These are phyloP conservation scores for Crithidia bombi DNA, from an alignment of 208 protist genomes.

Conservation along the genomic window DNA sequence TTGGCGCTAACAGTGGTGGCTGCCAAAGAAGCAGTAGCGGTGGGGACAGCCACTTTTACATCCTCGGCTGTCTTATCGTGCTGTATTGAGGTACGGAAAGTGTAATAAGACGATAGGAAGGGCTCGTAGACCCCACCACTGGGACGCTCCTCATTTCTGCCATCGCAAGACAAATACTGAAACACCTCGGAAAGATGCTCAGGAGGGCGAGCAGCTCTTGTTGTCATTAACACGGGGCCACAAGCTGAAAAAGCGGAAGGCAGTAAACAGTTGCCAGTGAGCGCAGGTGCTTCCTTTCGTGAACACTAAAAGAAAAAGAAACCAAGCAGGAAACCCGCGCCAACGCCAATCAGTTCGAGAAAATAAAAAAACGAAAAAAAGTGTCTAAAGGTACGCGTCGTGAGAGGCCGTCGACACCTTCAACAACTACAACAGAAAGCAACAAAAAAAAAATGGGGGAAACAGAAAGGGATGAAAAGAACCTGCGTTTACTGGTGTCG, in stretches of 20 bases:
- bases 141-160: not conserved
- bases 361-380: conserved; percentile 25
- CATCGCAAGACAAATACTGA: not conserved
- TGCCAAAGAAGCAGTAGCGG: not conserved
- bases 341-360: not conserved
- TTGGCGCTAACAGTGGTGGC: too few relatives aligned
- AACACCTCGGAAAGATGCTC: conserved; percentile 6
- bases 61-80: not conserved
- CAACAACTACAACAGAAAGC: not conserved
- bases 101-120: not conserved
- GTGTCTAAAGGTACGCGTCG: not conserved
- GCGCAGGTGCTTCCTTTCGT: not conserved
- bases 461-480: conserved; percentile 3
- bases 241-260: not conserved
- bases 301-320: not conserved
- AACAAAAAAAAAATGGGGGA: conserved; percentile 8
- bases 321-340: not conserved
- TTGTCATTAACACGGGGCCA: not conserved
- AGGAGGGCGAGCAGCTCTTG: not conserved
- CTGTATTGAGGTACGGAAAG: not conserved
- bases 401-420: not conserved
- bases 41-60: not conserved
- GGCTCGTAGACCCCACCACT: not conserved
- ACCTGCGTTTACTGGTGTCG: too few relatives aligned
- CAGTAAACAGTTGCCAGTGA: not conserved